Percentiles rank a stretch among this genome's conserved stretches.
Conservation (phyloP, 2,329 filamentous ascomycete genomes). For the Anthostomella pinea region DNA sequence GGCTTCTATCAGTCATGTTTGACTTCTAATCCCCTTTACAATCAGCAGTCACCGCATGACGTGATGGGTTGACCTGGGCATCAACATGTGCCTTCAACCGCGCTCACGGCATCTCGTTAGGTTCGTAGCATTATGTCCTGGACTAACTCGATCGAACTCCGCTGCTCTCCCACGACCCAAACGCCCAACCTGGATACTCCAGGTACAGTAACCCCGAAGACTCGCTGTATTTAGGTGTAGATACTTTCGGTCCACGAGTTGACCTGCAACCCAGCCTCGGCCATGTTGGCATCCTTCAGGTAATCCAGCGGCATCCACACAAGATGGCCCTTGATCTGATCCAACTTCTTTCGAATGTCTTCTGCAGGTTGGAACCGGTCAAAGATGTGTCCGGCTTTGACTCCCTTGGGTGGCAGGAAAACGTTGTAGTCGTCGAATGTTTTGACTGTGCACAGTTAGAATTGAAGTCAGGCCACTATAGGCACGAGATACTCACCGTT, state of each 20-base stretch:
- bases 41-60: too few species aligned
- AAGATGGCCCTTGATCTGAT: conserved; percentile 80
- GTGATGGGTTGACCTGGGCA: too few species aligned
- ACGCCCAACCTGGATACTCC: not conserved
- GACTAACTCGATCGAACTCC: not conserved
- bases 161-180: too few species aligned
- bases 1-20: too few species aligned
- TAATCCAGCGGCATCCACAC: conserved; percentile 97
- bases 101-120: too few species aligned
- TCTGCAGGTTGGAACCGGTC: conserved; percentile 71
- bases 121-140: not conserved
- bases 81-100: too few species aligned
- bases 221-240: conserved; percentile 55
- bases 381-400: conserved; percentile 83
- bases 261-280: conserved; percentile 80
- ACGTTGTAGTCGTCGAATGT: conserved; percentile 86
- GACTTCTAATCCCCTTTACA: too few species aligned
- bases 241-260: conserved; percentile 87
- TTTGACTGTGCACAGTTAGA: conserved; percentile 55
- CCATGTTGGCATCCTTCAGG: conserved; percentile 80
- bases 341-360: conserved; percentile 72
- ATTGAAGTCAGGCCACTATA: too few species aligned
- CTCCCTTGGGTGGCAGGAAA: conserved; percentile 67
- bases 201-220: not conserved
- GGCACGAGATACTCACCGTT: conserved; percentile 51